Conservation (phyloP, 495 filamentous ascomycete species). For the Penicillium goetzii region DNA sequence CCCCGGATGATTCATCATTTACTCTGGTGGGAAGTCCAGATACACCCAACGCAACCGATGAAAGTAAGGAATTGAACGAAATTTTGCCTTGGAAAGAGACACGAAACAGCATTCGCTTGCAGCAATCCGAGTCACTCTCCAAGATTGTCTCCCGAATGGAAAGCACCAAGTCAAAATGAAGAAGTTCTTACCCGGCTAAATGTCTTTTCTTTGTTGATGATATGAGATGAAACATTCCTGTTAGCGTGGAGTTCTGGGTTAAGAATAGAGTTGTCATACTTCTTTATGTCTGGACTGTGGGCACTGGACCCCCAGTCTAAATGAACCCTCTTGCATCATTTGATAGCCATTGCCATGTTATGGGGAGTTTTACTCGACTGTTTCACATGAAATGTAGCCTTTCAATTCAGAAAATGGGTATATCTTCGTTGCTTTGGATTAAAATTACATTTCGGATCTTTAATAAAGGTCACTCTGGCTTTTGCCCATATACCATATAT, state of each 20-base stretch:
- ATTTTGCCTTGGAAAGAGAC: constrained; percentile 18
- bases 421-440: constrained; percentile 1
- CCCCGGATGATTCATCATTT: constrained; percentile 5
- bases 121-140: constrained; percentile 21
- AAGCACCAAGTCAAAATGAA: constrained; percentile 8
- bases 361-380: neutral
- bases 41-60: neutral
- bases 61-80: constrained; percentile 19
- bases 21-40: constrained; percentile 1
- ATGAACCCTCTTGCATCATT: neutral
- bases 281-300: neutral
- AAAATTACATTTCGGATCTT: constrained; percentile 9
- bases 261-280: neutral
- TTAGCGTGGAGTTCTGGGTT: neutral
- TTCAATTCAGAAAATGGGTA: constrained; percentile 7
- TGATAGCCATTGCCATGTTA: neutral
- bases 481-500: constrained; percentile 46
- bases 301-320: neutral
- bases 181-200: neutral
- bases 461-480: constrained; percentile 22
- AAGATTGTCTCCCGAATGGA: constrained; percentile 23
- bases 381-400: neutral
- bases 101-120: constrained; percentile 17
- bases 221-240: neutral
- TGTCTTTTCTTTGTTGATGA: neutral